Evolutionary conservation across 768 basidiomycete species (phyloP).

Genomic region (Mycena indigotica): DNA sequence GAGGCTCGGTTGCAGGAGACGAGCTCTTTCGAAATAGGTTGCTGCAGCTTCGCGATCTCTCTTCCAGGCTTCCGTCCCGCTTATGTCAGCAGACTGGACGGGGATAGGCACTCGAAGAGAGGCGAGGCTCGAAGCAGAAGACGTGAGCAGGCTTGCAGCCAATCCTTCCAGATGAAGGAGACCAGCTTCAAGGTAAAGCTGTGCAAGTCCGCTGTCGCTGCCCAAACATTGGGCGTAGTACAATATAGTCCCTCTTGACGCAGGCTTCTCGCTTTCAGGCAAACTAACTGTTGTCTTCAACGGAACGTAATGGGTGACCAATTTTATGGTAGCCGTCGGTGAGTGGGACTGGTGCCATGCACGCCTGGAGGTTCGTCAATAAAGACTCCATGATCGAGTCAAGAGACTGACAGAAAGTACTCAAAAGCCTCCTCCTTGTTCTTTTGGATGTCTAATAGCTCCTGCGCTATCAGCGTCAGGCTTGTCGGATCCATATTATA

Average conservation of each 20-base stretch:
- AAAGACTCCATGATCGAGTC: slow-evolving; percentile 3
- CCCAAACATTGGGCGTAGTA: slow-evolving; percentile 73
- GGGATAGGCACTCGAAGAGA: slow-evolving; percentile 70
- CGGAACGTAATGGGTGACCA: slow-evolving; percentile 74
- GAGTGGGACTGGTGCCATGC: slow-evolving; percentile 80
- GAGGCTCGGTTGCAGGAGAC: slow-evolving; percentile 56
- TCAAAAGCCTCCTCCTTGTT: slow-evolving; percentile 80
- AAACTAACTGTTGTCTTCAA: slow-evolving; percentile 48
- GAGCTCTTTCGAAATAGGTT: slow-evolving; percentile 73
- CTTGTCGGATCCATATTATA: slow-evolving; percentile 90
- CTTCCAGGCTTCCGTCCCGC: slow-evolving; percentile 72
- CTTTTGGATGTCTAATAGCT: slow-evolving; percentile 73
- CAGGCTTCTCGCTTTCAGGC: slow-evolving; percentile 37
- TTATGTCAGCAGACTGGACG: slow-evolving; percentile 48
- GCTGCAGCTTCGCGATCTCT: slow-evolving; percentile 72
- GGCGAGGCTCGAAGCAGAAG: slow-evolving; percentile 75
- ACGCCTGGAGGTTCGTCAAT: slow-evolving; percentile 49
- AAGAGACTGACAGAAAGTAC: slow-evolving; percentile 65
- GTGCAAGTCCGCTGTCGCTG: slow-evolving; percentile 65
- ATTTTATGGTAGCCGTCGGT: slow-evolving; percentile 76
- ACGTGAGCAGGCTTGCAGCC: slow-evolving; percentile 67
- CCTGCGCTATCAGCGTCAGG: slow-evolving; percentile 68
- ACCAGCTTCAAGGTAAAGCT: slow-evolving; percentile 77
- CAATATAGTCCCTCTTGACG: slow-evolving; percentile 50
- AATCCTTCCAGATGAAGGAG: slow-evolving; percentile 81